Percentiles rank a stretch among this genome's conserved stretches.
phyloP scores from a whole-genome alignment of 2,329 filamentous ascomycete genomes.

The Aspergillus viridinutans region DNA sequence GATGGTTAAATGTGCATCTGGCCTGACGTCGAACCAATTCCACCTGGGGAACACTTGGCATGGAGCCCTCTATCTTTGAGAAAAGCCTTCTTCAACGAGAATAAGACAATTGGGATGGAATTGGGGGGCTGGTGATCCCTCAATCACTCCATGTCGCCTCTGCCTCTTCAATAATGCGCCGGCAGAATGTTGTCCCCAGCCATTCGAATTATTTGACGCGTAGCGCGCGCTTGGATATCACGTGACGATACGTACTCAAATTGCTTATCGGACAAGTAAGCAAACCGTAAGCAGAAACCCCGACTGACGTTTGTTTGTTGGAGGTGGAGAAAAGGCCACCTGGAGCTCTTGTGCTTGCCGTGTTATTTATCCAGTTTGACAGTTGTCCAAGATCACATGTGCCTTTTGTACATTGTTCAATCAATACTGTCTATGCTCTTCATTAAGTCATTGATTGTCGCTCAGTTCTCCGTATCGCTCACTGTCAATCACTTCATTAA shows the following conservation, averaged over 20 bases:
- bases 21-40: background rate
- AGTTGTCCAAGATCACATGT: background rate
- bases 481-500: background rate
- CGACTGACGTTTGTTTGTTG: conserved; percentile 3
- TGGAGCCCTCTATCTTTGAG: background rate
- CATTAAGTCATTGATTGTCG: background rate
- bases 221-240: conserved; percentile 10
- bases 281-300: background rate
- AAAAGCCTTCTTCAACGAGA: background rate
- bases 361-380: background rate
- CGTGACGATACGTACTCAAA: conserved; percentile 4
- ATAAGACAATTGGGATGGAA: background rate
- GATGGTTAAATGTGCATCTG: background rate
- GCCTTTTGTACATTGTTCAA: background rate
- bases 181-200: conserved; percentile 9
- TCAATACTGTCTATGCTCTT: background rate
- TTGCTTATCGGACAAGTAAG: conserved; percentile 11
- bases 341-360: conserved; percentile 9
- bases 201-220: conserved; percentile 20
- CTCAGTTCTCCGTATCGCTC: background rate
- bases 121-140: background rate
- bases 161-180: background rate
- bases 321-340: conserved; percentile 19
- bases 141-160: background rate
- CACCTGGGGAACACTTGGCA: background rate